phyloP scores from a whole-genome alignment of 2,329 filamentous ascomycete species.

The Corynespora cassiicola region DNA sequence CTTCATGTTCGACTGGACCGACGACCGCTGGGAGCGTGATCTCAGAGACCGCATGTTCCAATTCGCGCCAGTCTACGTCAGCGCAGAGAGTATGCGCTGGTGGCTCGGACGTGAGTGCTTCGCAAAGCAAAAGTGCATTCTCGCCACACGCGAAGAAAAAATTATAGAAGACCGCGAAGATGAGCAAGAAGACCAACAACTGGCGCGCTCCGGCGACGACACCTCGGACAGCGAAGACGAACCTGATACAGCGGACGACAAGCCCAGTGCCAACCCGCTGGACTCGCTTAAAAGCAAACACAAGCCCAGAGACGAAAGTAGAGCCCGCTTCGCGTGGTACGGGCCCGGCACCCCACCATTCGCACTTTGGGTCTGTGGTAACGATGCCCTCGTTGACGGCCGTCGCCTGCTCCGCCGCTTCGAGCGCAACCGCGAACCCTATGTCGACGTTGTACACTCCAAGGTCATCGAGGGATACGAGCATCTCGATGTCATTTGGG shows the following conservation, averaged over 20 bases:
- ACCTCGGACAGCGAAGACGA: slow-evolving; percentile 22
- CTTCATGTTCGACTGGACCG: slow-evolving; percentile 88
- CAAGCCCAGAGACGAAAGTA: slow-evolving; percentile 48
- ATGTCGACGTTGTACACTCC: slow-evolving; percentile 79
- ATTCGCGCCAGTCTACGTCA: slow-evolving; percentile 90
- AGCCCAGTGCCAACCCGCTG: slow-evolving; percentile 4
- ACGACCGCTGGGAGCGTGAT: slow-evolving; percentile 81
- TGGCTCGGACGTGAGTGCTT: slow-evolving; percentile 92
- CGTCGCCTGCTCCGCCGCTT: slow-evolving; percentile 75
- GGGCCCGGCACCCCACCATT: slow-evolving; percentile 79
- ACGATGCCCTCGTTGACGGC: slow-evolving; percentile 86
- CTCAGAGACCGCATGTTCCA: slow-evolving; percentile 86
- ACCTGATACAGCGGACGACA: slow-evolving; percentile 4
- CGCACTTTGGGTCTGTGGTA: slow-evolving; percentile 86
- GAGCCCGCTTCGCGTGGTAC: slow-evolving; percentile 73
- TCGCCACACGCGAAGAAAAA: slow-evolving; percentile 77
- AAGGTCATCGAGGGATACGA: slow-evolving; percentile 85
- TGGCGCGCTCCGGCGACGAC: slow-evolving; percentile 12
- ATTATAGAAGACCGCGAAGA: slow-evolving; percentile 63
- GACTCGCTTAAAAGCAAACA: slow-evolving; percentile 7
- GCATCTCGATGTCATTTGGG: slow-evolving; percentile 95
- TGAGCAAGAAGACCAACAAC: slow-evolving; percentile 37
- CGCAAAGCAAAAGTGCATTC: slow-evolving; percentile 82
- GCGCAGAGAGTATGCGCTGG: slow-evolving; percentile 90
- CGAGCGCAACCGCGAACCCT: slow-evolving; percentile 77